Evolutionary conservation across 2,329 filamentous ascomycete genomes (phyloP).

Genomic region (Fusarium chlamydosporum): DNA sequence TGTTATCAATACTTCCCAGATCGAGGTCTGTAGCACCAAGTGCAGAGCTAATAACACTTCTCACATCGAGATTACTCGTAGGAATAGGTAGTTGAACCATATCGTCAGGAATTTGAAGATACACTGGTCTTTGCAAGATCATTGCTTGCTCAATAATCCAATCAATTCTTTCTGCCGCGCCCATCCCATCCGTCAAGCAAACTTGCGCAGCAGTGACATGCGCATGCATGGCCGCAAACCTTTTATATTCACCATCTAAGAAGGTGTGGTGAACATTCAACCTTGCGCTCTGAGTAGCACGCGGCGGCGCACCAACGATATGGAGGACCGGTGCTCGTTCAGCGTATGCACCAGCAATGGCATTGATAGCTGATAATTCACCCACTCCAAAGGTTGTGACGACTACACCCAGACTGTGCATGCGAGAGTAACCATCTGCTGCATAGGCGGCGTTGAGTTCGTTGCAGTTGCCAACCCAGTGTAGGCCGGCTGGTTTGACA

Average conservation of each 20-base stretch:
- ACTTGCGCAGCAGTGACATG: constrained; percentile 28
- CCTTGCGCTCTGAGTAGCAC: not conserved
- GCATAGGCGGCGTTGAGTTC: constrained; percentile 21
- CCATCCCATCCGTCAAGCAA: constrained; percentile 1
- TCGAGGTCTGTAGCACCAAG: not conserved
- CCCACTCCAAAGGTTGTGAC: constrained; percentile 24
- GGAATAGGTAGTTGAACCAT: constrained; percentile 13
- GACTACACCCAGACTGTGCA: constrained; percentile 6
- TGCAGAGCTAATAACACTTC: not conserved
- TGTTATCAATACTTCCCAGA: not conserved
- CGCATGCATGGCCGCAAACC: constrained; percentile 21
- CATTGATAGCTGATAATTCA: constrained; percentile 27
- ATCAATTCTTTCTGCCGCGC: constrained; percentile 10
- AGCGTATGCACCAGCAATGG: constrained; percentile 16
- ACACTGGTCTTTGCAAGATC: constrained; percentile 15
- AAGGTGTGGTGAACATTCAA: constrained; percentile 13
- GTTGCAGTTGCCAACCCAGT: constrained; percentile 29
- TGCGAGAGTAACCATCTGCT: constrained; percentile 23
- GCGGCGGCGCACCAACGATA: constrained; percentile 12
- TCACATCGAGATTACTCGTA: not conserved
- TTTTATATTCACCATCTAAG: constrained; percentile 17
- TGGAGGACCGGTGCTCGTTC: constrained; percentile 19
- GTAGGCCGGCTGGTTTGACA: constrained; percentile 17
- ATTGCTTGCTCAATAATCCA: constrained; percentile 25
- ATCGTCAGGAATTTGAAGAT: constrained; percentile 25